Percentiles rank a stretch among this genome's conserved stretches.
Evolutionary conservation across 768 basidiomycete species (phyloP).

Genomic region (Erythrobasidium yunnanense): DNA sequence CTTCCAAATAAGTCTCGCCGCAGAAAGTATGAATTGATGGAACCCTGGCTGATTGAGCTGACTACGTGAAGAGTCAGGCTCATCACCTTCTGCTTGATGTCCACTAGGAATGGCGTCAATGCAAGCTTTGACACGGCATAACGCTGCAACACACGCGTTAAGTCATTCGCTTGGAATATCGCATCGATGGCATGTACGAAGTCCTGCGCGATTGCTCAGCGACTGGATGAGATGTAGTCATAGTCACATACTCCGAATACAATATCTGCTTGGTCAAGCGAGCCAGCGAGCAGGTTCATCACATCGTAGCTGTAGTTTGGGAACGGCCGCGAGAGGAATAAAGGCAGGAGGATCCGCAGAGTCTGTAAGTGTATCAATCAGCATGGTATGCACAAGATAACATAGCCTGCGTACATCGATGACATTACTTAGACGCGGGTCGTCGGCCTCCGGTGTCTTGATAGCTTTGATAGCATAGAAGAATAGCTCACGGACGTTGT

Average conservation of each 20-base stretch:
- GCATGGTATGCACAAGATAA: background rate
- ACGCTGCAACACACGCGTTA: background rate
- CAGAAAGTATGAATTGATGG: slow-evolving; percentile 35
- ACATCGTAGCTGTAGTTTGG: slow-evolving; percentile 28
- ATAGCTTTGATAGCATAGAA: slow-evolving; percentile 28
- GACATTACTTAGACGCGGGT: slow-evolving; percentile 27
- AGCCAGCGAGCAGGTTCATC: slow-evolving; percentile 28
- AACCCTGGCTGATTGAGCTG: slow-evolving; percentile 23
- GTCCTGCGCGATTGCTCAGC: slow-evolving; percentile 23
- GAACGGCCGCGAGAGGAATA: slow-evolving; percentile 23
- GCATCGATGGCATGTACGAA: slow-evolving; percentile 32
- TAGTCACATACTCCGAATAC: slow-evolving; percentile 24
- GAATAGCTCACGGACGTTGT: slow-evolving; percentile 33
- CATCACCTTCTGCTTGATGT: slow-evolving; percentile 19
- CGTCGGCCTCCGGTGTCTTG: slow-evolving; percentile 15
- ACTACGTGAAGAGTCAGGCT: slow-evolving; percentile 32
- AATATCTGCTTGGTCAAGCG: slow-evolving; percentile 25
- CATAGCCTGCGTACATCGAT: slow-evolving; percentile 28
- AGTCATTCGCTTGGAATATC: slow-evolving; percentile 16
- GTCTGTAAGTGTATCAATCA: slow-evolving; percentile 25
- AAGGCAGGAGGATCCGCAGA: slow-evolving; percentile 22
- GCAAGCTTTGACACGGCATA: too few species aligned
- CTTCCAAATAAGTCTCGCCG: slow-evolving; percentile 37
- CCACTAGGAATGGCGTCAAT: too few species aligned
- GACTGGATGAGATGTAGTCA: background rate